Evolutionary conservation across 169 alveolate genomes (phyloP), one percentile per base, ranked within the genome.

Genomic region (Cyclospora cayetanensis): DNA sequence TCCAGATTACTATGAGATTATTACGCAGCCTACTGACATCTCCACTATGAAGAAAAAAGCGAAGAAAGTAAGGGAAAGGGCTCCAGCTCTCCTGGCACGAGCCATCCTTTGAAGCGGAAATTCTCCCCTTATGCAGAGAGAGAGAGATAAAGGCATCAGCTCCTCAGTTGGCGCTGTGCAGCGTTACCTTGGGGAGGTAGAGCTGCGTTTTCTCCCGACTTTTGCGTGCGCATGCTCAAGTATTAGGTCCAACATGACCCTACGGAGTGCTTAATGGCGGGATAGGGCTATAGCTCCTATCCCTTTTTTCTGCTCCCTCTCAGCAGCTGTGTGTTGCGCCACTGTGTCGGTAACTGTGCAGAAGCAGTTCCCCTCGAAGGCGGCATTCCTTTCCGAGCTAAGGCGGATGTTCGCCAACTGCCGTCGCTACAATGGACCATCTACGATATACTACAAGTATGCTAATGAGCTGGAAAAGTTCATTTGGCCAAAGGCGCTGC

Each of bases 1-100:
- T 0, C 99, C 99, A 0, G 99, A 99, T 94, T 99, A 99, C 94
- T 98, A 98, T 93, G 98, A 98, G 65, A 97, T 97, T 25, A 99
- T 99, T 53, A 97, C 96, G 60, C 98, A 98, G 63, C 99, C 99
- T 0, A 98, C 99, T 53, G 99, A 74, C 25, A 74, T 74, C 55
- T 29, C 31, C 12, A 74, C 86, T n/a, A 74, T 74, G 86, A 74
- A 74, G 65, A 74, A 74, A 29, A 74, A 74, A 41, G 37, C 66
- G 66, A 74, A 42, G 22, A 74, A 74, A 41, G 86, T 74, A 74
- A 11, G 63, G 7, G 34, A 29, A 22, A 63, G 25, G 9, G 60
- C 60, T 11, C 25, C 60, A 50, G 60, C 18, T 50, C 60, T 9
- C 60, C 60, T 11, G 60, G 25, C 9, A 9, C 18, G 60, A 18